phyloP scores from a whole-genome alignment of 805 yeast species.

The Jamesozyma gamospora region DNA sequence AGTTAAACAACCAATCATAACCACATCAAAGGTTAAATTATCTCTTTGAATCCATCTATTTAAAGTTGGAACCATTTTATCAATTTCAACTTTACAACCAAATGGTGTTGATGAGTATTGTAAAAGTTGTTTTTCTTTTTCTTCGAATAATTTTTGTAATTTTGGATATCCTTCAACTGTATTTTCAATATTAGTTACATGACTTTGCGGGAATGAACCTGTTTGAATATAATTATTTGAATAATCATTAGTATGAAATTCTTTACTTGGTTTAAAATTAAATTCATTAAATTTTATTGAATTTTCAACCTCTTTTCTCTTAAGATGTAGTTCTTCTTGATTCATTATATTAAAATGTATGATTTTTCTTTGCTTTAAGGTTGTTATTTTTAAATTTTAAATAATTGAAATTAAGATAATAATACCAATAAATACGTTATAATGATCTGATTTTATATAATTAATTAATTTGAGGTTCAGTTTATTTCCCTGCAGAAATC shows the following conservation, averaged over 20 bases:
- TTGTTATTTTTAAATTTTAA: no score
- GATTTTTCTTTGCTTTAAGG: no score
- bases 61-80: conserved; percentile 47
- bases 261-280: conserved; percentile 19
- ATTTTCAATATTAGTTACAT: conserved; percentile 53
- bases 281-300: conserved; percentile 10
- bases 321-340: conserved; percentile 1
- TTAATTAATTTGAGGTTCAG: no score
- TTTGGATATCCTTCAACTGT: conserved; percentile 84
- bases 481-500: no score
- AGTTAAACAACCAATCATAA: conserved; percentile 81
- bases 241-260: conserved; percentile 55
- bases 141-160: conserved; percentile 52
- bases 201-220: conserved; percentile 50
- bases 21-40: conserved; percentile 68
- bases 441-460: no score
- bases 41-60: conserved; percentile 51
- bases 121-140: conserved; percentile 51
- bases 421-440: no score
- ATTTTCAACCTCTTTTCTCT: background rate
- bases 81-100: conserved; percentile 48
- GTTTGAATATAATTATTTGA: conserved; percentile 58
- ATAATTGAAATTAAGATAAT: no score
- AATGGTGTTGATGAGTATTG: conserved; percentile 50
- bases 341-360: background rate